phyloP scores from a whole-genome alignment of 2,329 filamentous ascomycete species.

The Aquanectria penicillioides region DNA sequence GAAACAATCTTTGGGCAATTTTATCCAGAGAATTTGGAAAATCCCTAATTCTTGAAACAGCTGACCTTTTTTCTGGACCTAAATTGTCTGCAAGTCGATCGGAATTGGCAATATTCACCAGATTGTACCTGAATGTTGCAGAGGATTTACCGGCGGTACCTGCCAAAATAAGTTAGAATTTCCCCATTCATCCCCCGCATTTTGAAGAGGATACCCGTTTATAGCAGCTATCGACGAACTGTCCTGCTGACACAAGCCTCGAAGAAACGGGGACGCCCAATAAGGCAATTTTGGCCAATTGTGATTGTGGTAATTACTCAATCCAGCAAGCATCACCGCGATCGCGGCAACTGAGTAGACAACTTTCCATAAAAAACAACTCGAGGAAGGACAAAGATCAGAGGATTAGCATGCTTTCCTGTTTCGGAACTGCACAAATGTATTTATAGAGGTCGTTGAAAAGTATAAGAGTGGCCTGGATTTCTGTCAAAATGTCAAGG shows the following conservation, averaged over 20 bases:
- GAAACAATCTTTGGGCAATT: not conserved
- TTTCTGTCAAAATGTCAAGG: not conserved
- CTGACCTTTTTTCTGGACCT: not conserved
- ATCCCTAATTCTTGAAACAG: not conserved
- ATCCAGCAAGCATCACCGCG: slow-evolving; percentile 5
- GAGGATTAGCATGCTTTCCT: not conserved
- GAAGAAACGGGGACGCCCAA: not conserved
- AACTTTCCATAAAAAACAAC: not conserved
- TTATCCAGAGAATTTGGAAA: not conserved
- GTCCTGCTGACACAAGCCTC: not conserved
- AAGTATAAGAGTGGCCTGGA: not conserved
- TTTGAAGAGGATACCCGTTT: not conserved
- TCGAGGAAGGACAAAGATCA: not conserved
- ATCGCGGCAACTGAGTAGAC: not conserved
- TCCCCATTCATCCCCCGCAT: not conserved
- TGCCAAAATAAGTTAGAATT: slow-evolving; percentile 7
- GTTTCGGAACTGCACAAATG: not conserved
- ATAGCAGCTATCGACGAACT: not conserved
- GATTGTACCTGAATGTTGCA: not conserved
- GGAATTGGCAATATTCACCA: not conserved
- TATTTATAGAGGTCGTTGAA: not conserved
- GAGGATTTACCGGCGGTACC: not conserved
- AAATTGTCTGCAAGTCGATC: not conserved
- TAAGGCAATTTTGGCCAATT: not conserved
- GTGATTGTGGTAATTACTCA: not conserved